phyloP scores from a whole-genome alignment of 352 stramenopile species.

The Phytopythium aichiense region DNA sequence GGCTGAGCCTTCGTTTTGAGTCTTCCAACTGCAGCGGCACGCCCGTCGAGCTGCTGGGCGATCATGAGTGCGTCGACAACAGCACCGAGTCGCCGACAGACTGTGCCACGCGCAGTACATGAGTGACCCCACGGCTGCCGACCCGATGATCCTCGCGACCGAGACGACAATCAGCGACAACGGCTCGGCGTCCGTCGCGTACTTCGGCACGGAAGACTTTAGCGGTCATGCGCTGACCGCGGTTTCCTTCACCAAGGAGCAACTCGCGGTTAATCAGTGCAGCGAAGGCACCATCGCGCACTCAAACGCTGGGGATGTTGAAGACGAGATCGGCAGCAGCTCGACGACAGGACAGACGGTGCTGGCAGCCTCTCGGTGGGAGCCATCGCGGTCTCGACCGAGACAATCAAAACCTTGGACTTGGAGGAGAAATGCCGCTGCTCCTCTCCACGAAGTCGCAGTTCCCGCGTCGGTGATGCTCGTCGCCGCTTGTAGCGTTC shows the following conservation, averaged over 20 bases:
- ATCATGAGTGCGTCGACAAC: too few relatives aligned
- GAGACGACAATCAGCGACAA: slow-evolving; percentile 20
- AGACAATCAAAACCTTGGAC: too few relatives aligned
- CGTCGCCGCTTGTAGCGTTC: too few relatives aligned
- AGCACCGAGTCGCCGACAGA: not conserved
- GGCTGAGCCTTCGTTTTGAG: too few relatives aligned
- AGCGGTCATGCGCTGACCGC: not conserved
- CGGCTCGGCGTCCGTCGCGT: too few relatives aligned
- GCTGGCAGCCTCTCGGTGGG: not conserved
- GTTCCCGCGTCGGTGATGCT: too few relatives aligned
- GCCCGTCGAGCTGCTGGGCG: too few relatives aligned
- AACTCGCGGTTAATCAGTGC: not conserved
- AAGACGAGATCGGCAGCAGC: not conserved
- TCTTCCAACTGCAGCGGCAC: too few relatives aligned
- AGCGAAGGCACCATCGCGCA: not conserved
- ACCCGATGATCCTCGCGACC: not conserved
- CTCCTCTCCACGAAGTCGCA: too few relatives aligned
- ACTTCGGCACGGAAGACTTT: not conserved
- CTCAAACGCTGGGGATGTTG: not conserved
- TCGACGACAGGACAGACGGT: too few relatives aligned
- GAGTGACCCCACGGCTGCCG: not conserved
- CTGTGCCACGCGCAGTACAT: not conserved
- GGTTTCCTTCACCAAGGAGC: not conserved
- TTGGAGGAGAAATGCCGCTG: too few relatives aligned
- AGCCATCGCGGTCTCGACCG: too few relatives aligned